Evolutionary conservation across 352 stramenopile species (phyloP).

Genomic region (Saprolegnia diclina): DNA sequence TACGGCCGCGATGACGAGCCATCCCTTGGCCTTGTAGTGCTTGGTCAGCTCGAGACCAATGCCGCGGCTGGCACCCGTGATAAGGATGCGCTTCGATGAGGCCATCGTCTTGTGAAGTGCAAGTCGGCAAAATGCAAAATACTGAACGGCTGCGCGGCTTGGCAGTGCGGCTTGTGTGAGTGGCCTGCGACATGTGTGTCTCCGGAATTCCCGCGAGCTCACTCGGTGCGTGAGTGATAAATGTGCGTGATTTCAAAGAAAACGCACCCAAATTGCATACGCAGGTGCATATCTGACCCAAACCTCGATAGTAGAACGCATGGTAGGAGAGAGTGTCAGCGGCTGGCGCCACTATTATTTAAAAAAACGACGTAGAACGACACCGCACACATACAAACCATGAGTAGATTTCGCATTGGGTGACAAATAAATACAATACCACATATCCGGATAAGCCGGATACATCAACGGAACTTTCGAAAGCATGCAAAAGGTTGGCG

Average conservation of each 20-base stretch:
- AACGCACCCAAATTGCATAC: too few species aligned
- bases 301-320: neutral
- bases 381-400: neutral
- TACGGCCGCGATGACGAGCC: conserved; percentile 32
- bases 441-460: conserved; percentile 2
- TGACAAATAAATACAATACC: neutral
- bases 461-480: neutral
- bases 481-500: neutral
- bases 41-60: conserved; percentile 33
- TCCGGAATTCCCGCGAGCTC: too few species aligned
- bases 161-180: too few species aligned
- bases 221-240: too few species aligned
- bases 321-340: too few species aligned
- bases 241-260: too few species aligned
- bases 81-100: conserved; percentile 31
- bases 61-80: conserved; percentile 36
- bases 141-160: too few species aligned
- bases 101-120: too few species aligned
- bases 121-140: too few species aligned
- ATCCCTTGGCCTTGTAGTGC: conserved; percentile 31
- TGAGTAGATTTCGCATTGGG: neutral
- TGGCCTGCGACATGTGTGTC: too few species aligned
- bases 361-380: too few species aligned
- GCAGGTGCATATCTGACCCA: neutral
- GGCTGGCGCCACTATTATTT: too few species aligned